These are phyloP conservation scores for Colletotrichum cuscutae DNA, from an alignment of 2,329 filamentous ascomycete species.

Conservation along the genomic window DNA sequence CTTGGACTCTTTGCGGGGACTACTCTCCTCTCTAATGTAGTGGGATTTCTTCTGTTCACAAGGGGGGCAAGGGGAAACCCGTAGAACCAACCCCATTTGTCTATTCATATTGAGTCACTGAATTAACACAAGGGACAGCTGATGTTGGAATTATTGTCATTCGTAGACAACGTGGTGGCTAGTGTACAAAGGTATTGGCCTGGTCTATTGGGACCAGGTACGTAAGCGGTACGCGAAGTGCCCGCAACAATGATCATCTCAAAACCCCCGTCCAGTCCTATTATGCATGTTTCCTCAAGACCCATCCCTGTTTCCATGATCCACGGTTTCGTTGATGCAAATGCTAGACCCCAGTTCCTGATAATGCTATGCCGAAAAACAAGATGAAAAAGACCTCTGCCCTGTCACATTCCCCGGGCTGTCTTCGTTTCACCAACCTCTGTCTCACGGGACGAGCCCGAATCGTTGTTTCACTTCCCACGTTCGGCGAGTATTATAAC, in stretches of 20 bases:
- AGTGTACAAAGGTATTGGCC: conserved; percentile 14
- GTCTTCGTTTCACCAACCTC: neutral
- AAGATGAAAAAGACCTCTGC: neutral
- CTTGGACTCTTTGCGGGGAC: no score
- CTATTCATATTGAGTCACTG: no score
- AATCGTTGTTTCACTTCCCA: conserved; percentile 3
- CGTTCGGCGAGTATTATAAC: neutral
- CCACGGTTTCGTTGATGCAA: conserved; percentile 22
- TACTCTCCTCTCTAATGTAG: no score
- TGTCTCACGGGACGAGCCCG: neutral
- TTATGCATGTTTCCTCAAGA: conserved; percentile 19
- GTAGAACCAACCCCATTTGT: no score
- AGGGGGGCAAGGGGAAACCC: no score
- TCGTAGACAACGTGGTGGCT: conserved; percentile 8
- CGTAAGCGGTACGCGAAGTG: neutral
- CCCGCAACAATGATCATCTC: neutral
- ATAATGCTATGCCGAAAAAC: conserved; percentile 28
- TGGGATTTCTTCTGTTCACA: no score
- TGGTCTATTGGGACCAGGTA: neutral
- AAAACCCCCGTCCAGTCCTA: neutral
- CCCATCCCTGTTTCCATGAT: neutral
- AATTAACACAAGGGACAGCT: neutral
- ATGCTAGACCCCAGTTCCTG: conserved; percentile 12
- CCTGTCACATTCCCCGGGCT: neutral
- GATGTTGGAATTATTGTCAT: conserved; percentile 5